Evolutionary conservation across 1,284 basidiomycete species (phyloP), one percentile per base, ranked within the genome.

Genomic region (Nidula niveotomentosa): DNA sequence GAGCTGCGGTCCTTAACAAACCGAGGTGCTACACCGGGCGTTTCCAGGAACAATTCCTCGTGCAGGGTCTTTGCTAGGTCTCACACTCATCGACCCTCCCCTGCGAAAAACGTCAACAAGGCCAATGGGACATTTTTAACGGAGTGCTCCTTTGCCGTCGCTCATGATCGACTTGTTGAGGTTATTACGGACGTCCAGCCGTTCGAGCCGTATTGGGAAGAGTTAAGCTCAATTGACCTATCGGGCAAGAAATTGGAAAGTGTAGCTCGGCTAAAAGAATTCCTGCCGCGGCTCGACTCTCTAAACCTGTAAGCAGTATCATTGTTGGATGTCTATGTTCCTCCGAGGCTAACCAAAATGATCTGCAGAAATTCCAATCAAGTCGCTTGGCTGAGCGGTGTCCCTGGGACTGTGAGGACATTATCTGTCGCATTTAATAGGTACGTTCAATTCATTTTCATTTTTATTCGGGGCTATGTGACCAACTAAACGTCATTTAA

Each of bases 121-220:
- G 86, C 82, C 37, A 95, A 96, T 64, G 87, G 83, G 41, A 97
- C 95, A 0, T 96, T 96, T 76, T 76, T 98, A 59, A 92, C 90
- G 3, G 94, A 98, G 65, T 97, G 95, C 65, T 98, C 95, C 33
- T 99, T 99, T 68, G 93, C 86, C 15, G 87, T 98, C 34, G 85
- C 94, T 8, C 92, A 93, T 65, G 96, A 98, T 69, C 85, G 86
- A 47, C 83, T 99, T 2, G 89, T 99, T 1, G 85, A 94, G 70
- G 85, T 94, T 58, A 93, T 99, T 65, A 98, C 96, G 44, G 96
- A 98, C 65, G 88, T 96, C 10, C 91, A 96, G 68, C 94, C 96
- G 1, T 98, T 94, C 73, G 93, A 96, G 68, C 94, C 95, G 13
- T 83, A 94, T 68, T 99, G 96, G 96, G 94, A 98, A 62, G 78